phyloP scores from a whole-genome alignment of 139 green algal genomes.

The Pleodorina starrii region DNA sequence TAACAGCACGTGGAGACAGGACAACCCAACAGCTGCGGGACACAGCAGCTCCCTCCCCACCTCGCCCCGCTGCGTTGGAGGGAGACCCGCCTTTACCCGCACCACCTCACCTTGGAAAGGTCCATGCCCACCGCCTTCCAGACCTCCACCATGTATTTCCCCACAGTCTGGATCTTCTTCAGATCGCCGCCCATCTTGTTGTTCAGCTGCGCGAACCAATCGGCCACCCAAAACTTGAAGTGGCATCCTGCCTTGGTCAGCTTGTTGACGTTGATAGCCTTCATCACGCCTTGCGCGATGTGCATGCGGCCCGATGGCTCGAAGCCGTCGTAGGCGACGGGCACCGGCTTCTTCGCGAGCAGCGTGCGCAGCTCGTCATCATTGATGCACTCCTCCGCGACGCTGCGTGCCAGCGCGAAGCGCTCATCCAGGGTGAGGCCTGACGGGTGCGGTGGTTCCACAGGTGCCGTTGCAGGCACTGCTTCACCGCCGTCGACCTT shows the following conservation, averaged over 20 bases:
- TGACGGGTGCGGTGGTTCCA: conserved; percentile 48
- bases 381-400: conserved; percentile 97
- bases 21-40: no score
- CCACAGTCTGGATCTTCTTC: conserved; percentile 98
- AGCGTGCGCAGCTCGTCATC: conserved; percentile 92
- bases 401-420: conserved; percentile 82
- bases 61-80: no score
- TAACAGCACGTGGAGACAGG: no score
- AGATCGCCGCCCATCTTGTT: conserved; percentile 92
- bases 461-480: not conserved
- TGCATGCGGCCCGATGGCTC: conserved; percentile 96
- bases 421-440: conserved; percentile 90
- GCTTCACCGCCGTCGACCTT: not conserved
- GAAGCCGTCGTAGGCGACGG: conserved; percentile 98
- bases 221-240: conserved; percentile 97
- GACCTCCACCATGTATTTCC: conserved; percentile 99
- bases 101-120: conserved; percentile 75
- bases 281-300: conserved; percentile 99
- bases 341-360: conserved; percentile 89
- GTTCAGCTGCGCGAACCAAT: conserved; percentile 88
- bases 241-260: conserved; percentile 93
- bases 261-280: conserved; percentile 99
- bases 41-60: no score
- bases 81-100: no score
- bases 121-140: conserved; percentile 99